phyloP scores from a whole-genome alignment of 2,329 filamentous ascomycete species.

The Talaromyces sp. region DNA sequence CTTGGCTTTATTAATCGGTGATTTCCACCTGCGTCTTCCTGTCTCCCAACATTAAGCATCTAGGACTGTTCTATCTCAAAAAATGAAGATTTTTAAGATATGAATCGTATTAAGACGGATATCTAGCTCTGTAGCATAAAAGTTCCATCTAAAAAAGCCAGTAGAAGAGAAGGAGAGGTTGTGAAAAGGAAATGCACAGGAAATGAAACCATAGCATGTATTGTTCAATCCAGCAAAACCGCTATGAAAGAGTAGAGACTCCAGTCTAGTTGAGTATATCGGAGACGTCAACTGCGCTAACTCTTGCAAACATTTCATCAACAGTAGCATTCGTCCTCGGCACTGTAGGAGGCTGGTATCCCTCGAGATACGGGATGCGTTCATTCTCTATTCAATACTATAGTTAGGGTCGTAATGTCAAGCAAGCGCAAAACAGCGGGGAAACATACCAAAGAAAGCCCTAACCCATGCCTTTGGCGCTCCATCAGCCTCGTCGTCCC shows the following conservation, averaged over 20 bases:
- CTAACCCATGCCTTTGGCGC: constrained; percentile 9
- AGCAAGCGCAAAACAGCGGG: background rate
- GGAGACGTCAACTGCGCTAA: constrained; percentile 5
- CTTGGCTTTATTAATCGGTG: too few species aligned
- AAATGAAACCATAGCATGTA: too few species aligned
- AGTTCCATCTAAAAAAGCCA: background rate
- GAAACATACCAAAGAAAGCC: constrained; percentile 9
- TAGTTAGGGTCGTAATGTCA: background rate
- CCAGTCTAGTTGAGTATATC: background rate
- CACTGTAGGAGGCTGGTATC: constrained; percentile 3
- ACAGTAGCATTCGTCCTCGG: background rate
- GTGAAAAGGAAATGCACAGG: too few species aligned
- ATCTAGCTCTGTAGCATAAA: background rate
- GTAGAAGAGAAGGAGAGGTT: too few species aligned
- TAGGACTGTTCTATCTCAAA: too few species aligned
- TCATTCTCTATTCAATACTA: background rate
- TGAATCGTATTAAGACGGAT: background rate
- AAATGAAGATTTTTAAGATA: too few species aligned
- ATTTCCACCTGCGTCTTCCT: too few species aligned
- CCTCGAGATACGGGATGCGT: constrained; percentile 12
- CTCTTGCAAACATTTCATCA: background rate
- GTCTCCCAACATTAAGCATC: too few species aligned
- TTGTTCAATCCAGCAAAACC: too few species aligned
- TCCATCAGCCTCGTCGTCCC: constrained; percentile 4
- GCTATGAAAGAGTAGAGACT: background rate